These are phyloP conservation scores for Suhomyces wounanorum DNA, from an alignment of 1,139 yeast genomes.

Conservation along the genomic window DNA sequence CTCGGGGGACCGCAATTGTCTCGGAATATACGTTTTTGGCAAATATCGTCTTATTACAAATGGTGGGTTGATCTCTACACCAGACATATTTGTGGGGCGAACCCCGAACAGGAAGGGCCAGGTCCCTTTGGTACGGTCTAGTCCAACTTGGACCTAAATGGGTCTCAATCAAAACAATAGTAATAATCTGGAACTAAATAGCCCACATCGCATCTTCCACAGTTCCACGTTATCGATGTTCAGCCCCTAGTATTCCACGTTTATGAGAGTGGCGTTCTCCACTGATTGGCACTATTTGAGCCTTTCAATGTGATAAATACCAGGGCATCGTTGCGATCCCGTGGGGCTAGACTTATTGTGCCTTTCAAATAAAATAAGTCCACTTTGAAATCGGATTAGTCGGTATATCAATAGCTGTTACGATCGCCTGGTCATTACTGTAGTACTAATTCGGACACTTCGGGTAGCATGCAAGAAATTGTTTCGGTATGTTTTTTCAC, in stretches of 20 bases:
- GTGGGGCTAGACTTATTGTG: slow-evolving; percentile 3
- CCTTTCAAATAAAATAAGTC: slow-evolving; percentile 1
- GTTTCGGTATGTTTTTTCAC: background rate
- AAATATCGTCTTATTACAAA: background rate
- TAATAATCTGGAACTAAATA: background rate
- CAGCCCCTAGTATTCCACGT: background rate
- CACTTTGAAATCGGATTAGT: slow-evolving; percentile 5
- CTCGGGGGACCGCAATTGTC: background rate
- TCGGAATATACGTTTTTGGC: background rate
- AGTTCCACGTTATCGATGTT: background rate
- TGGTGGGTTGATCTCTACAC: background rate
- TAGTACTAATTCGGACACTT: slow-evolving; percentile 5
- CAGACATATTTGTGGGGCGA: background rate
- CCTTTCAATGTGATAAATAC: background rate
- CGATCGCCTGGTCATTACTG: slow-evolving; percentile 3
- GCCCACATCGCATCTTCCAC: background rate
- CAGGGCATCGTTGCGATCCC: slow-evolving; percentile 2
- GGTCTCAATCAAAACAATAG: background rate
- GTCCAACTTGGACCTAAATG: background rate
- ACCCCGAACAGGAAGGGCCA: background rate
- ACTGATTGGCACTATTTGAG: background rate
- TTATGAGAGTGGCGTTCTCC: background rate
- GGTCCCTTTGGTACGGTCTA: background rate
- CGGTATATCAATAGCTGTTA: slow-evolving; percentile 1
- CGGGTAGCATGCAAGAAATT: slow-evolving; percentile 1